Evolutionary conservation across 768 basidiomycete species (phyloP), one percentile per base, ranked within the genome.

Genomic region (Chalciporus pseudorubinellus): DNA sequence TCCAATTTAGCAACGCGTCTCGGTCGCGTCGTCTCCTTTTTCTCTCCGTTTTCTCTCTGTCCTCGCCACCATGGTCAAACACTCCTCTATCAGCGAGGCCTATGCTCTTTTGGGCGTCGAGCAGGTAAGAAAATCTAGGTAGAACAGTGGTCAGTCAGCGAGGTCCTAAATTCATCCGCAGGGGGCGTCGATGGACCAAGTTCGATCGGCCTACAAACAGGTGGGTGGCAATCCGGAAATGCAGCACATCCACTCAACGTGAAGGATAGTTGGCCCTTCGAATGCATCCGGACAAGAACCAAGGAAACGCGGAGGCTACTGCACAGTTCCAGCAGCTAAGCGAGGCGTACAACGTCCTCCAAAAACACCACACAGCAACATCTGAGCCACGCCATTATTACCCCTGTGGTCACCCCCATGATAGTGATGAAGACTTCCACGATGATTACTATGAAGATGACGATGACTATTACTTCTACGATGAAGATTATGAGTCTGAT

Each of bases 261-360:
- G 28, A 39, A 33, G 13, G 40, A 24, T 48, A 86, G 82, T 71
- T 83, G 47, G 86, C 86, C 5, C 71, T 88, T 20, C 75, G 75
- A 18, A 85, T 81, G 0, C 89, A 90, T 69, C 87, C 89, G 8
- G 88, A 89, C 70, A 89, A 89, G 71, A 89, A 89, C 52, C 82
- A 76, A 0, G 77, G 77, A 38, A 80, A 89, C 57, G 76, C 75
- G 36, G 72, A 76, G 57, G 87, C 86, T 41, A 89, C 87, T 34
- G 75, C 73, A 3, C 74, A 84, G 62, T 90, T 91, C 60, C 87
- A 90, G 67, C 70, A 73, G 46, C 65, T 92, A 40, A 77, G 84
- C 52, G 84, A 81, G 51, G 87, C 88, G 5, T 92, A 88, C 69
- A 75, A 77, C 41, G 63, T 78, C 26, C 73, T 90, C 22, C 65